Percentiles rank a stretch among this genome's conserved stretches.
Conservation (phyloP, 78 protist genomes). For the Dictyostelium brefeldianum region DNA sequence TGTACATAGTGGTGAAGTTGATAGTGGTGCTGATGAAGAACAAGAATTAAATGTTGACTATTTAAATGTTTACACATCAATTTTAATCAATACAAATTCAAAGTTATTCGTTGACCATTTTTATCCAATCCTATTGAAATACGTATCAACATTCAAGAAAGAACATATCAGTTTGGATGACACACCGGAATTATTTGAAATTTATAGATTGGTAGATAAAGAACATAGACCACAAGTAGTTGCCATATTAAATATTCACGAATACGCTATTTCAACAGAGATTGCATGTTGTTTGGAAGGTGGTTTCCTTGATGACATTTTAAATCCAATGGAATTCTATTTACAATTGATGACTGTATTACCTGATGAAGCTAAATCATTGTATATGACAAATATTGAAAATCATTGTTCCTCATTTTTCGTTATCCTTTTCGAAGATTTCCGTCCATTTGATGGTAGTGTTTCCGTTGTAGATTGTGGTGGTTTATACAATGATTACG, state of each 20-base stretch:
- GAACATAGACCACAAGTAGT: neutral
- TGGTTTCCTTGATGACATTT: conserved; percentile 3
- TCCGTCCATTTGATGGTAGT: neutral
- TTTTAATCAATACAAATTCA: neutral
- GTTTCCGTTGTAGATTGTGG: neutral
- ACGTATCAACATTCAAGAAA: neutral
- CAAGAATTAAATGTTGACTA: neutral
- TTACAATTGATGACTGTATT: neutral
- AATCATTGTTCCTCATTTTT: neutral
- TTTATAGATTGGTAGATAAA: neutral
- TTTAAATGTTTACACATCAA: neutral
- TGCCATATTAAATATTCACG: neutral
- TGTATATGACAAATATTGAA: neutral
- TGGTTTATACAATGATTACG: neutral
- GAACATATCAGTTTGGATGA: neutral
- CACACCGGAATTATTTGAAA: neutral
- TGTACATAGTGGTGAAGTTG: neutral
- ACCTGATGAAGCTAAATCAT: neutral
- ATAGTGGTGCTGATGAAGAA: conserved; percentile 7
- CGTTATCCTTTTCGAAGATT: conserved; percentile 12
- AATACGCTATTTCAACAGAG: neutral
- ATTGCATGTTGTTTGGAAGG: neutral
- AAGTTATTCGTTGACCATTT: neutral
- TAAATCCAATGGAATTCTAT: conserved; percentile 18
- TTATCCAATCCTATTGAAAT: neutral